A percentile compares a stretch with the other conserved stretches of the same genome.
phyloP scores from a whole-genome alignment of 371 early-diverging fungal species.

The Rhizopus stolonifer region DNA sequence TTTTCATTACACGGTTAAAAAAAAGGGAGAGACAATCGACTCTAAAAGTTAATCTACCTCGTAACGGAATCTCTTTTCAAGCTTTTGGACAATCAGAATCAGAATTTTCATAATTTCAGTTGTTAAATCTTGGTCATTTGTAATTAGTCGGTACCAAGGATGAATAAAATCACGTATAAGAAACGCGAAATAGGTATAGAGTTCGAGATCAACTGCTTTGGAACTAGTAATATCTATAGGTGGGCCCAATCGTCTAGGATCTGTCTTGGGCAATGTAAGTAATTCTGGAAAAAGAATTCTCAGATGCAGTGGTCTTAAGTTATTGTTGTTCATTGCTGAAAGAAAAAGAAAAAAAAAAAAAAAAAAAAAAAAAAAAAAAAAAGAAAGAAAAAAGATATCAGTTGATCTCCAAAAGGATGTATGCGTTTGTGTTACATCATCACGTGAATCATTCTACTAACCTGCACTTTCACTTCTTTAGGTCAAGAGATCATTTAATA shows the following conservation, averaged over 20 bases:
- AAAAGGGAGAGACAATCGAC: not conserved
- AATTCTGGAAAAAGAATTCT: conserved; percentile 47
- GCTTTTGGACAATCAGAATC: conserved; percentile 41
- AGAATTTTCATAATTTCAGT: conserved; percentile 44
- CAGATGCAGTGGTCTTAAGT: conserved; percentile 33
- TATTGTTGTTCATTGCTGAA: conserved; percentile 2
- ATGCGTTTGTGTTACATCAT: not conserved
- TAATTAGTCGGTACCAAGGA: conserved; percentile 56
- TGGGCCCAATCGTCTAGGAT: conserved; percentile 33
- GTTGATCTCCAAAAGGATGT: not conserved
- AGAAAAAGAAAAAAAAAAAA: not conserved
- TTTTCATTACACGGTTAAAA: not conserved
- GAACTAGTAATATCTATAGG: conserved; percentile 43
- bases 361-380: not conserved
- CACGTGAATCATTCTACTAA: not conserved
- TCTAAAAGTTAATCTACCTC: conserved; percentile 15
- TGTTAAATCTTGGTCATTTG: conserved; percentile 57
- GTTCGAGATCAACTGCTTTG: conserved; percentile 53
- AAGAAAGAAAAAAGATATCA: not conserved
- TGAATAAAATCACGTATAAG: conserved; percentile 61
- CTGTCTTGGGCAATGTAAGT: conserved; percentile 38
- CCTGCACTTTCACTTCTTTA: no score
- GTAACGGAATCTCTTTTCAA: conserved; percentile 50
- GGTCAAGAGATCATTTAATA: no score
- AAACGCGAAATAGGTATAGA: conserved; percentile 59